Conservation (phyloP, 305 asterid species). For the Euphrasia arctica region DNA sequence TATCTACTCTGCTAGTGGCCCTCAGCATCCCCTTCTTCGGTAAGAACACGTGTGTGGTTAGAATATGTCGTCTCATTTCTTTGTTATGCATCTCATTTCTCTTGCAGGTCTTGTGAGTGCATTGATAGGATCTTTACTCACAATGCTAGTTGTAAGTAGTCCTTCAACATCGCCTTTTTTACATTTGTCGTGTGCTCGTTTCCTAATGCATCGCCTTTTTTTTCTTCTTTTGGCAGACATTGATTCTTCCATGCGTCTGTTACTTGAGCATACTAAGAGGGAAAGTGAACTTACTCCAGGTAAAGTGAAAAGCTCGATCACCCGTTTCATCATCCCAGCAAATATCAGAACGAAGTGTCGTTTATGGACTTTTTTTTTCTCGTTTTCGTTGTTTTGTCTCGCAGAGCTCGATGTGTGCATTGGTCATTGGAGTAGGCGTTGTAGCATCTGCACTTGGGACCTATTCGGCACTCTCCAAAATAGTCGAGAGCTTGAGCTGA, state of each 20-base stretch:
- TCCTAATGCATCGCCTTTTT: neutral
- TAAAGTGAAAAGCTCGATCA: slow-evolving; percentile 19
- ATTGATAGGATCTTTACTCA: slow-evolving; percentile 76
- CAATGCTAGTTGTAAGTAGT: slow-evolving; percentile 86
- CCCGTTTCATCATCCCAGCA: too few relatives aligned
- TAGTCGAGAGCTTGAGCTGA: slow-evolving; percentile 48
- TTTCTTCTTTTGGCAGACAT: slow-evolving; percentile 40
- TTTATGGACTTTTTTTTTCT: too few relatives aligned
- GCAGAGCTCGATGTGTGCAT: slow-evolving; percentile 46
- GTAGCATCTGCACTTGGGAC: slow-evolving; percentile 65
- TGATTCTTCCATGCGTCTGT: slow-evolving; percentile 89
- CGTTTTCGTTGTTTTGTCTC: too few relatives aligned
- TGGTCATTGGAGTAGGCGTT: slow-evolving; percentile 60
- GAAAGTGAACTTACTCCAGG: slow-evolving; percentile 57
- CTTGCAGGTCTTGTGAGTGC: slow-evolving; percentile 81
- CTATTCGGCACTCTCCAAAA: slow-evolving; percentile 67
- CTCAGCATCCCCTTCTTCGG: slow-evolving; percentile 86
- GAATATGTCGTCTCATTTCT: too few relatives aligned
- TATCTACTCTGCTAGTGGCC: slow-evolving; percentile 78
- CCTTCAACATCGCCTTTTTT: slow-evolving; percentile 2
- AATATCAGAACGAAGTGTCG: too few relatives aligned
- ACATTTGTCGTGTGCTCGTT: neutral
- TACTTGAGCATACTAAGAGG: slow-evolving; percentile 74
- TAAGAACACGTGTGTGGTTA: slow-evolving; percentile 17
- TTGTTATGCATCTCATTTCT: neutral